Evolutionary conservation across 495 filamentous ascomycete genomes (phyloP).

Genomic region (Aspergillus conjunctus): DNA sequence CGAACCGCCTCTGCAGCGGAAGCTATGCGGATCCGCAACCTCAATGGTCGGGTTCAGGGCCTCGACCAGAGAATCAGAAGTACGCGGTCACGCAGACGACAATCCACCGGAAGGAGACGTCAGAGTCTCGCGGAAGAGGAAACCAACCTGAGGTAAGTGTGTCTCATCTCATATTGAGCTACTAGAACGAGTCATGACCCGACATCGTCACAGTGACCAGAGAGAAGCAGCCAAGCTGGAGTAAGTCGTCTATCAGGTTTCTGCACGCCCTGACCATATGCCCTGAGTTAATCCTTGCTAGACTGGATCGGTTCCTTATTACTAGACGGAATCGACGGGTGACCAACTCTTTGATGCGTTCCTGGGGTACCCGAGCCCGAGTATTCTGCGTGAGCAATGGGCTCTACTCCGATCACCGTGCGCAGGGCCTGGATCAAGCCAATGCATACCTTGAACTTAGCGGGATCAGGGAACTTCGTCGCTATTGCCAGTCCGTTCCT

Average conservation of each 20-base stretch:
- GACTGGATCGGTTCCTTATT: conserved; percentile 21
- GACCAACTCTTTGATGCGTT: background rate
- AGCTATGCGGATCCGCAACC: conserved; percentile 7
- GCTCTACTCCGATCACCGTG: conserved; percentile 27
- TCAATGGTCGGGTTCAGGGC: conserved; percentile 10
- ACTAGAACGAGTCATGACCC: background rate
- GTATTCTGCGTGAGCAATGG: conserved; percentile 43
- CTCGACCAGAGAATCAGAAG: conserved; percentile 12
- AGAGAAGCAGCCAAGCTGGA: conserved; percentile 14
- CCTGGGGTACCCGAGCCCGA: conserved; percentile 5
- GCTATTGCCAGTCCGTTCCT: conserved; percentile 35
- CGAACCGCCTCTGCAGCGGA: conserved; percentile 6
- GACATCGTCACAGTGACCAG: conserved; percentile 13
- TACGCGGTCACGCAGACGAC: conserved; percentile 3
- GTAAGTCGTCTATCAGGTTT: conserved; percentile 12
- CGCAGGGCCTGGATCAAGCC: background rate
- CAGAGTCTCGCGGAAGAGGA: conserved; percentile 15
- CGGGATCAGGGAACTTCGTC: conserved; percentile 33
- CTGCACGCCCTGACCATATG: background rate
- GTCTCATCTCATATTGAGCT: background rate
- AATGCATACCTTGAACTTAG: conserved; percentile 31
- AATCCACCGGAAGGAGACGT: conserved; percentile 1
- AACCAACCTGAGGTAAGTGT: conserved; percentile 10
- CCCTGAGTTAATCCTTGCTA: conserved; percentile 8
- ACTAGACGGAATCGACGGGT: conserved; percentile 21